Evolutionary conservation across 148 eudicot genomes (phyloP).

Genomic region (Camellia japonica): DNA sequence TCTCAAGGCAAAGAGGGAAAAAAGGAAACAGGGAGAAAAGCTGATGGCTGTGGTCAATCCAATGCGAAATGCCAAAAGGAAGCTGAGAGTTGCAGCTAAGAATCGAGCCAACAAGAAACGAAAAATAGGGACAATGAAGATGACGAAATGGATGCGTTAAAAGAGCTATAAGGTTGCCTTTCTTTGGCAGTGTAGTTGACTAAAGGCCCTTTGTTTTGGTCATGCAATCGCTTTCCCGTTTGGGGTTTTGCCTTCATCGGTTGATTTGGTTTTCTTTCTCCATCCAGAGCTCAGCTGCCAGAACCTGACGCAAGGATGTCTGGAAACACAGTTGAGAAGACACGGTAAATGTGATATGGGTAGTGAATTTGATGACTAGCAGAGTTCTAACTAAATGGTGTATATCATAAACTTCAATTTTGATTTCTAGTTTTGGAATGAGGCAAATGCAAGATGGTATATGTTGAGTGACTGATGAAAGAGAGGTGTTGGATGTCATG

Average conservation of each 20-base stretch:
- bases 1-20: constrained; percentile 69
- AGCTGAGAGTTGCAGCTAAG: constrained; percentile 64
- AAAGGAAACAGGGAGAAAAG: constrained; percentile 75
- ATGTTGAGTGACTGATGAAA: background rate
- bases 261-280: no score
- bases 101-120: constrained; percentile 75
- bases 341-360: no score
- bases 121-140: constrained; percentile 69
- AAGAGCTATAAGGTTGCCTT: background rate
- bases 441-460: background rate
- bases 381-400: no score
- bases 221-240: no score
- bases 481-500: background rate
- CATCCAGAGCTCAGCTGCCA: no score
- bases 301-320: no score
- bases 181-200: background rate
- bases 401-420: no score
- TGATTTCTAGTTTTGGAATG: background rate
- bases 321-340: no score
- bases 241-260: no score
- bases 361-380: no score
- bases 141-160: constrained; percentile 60
- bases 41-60: constrained; percentile 86
- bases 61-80: constrained; percentile 77
- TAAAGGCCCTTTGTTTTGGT: background rate